Base-by-base conservation (phyloP, 2,329 filamentous ascomycete species). In the Cercospora canescens region DNA sequence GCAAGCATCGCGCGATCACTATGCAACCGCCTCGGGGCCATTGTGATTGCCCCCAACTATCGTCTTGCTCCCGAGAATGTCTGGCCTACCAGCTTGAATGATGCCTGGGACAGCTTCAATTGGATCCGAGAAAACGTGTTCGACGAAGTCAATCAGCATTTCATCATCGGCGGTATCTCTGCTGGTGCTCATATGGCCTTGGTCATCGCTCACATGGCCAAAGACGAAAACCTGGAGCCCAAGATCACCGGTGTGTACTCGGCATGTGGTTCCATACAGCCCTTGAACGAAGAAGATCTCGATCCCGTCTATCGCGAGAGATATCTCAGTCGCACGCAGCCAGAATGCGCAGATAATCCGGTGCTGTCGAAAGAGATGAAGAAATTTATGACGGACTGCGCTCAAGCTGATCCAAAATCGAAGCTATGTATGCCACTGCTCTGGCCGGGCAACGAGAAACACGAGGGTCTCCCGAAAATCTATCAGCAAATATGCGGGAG, bases 401-500 rank as follows among this genome's bases (percentile, higher is more conserved):
- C 58, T 2, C 58, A 68, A 30, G 32, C 69, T 14, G 69, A 71
- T 39, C 24, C 34, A 5, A 59, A 26, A 2, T 60, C 60, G 6
- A 48, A 64, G 48, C 52, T 64, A 9, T 68, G 56, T 34, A 39
- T 60, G 39, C 64, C 63, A 16, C 34, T 70, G 21, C 50, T 69
- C 28, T 69, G 67, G 65, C 62, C 63, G 11, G 56, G 41, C 2
- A 59, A 63, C 21, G 62, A 63, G 55, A 57, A 65, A 14, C 77
- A 80, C 60, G 65, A 69, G 4, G 76, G 70, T 2, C 72, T 84
- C 11, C 83, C 83, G 3, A 78, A 75, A 2, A 76, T 81, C 0
- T 86, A 85, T 71, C 74, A 87, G 4, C 83, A 85, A 70, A 74
- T 85, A 1, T 81, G 79, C 66, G 85, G 84, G 6, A 62, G 82